phyloP scores from a whole-genome alignment of 2,329 filamentous ascomycete genomes.

The Cucurbitaria berberidis region DNA sequence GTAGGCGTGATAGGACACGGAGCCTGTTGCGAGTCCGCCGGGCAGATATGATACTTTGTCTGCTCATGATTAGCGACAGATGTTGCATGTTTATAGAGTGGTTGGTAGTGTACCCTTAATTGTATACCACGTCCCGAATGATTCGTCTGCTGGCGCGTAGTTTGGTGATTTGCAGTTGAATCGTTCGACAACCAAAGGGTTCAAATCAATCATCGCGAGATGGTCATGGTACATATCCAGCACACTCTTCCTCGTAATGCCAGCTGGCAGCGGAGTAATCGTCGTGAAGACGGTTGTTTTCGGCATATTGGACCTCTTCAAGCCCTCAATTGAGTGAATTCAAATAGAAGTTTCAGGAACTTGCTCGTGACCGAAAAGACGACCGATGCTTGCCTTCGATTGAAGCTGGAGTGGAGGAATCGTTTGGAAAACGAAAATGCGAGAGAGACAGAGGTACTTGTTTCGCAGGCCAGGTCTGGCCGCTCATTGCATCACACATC shows the following conservation, averaged over 20 bases:
- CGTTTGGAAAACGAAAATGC: constrained; percentile 26
- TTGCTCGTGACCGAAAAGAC: constrained; percentile 4
- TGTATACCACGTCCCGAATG: constrained; percentile 74
- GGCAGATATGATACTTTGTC: constrained; percentile 80
- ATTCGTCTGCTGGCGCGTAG: constrained; percentile 73
- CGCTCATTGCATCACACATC: constrained; percentile 18
- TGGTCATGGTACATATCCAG: constrained; percentile 79
- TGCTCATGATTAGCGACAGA: constrained; percentile 10
- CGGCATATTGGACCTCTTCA: constrained; percentile 60
- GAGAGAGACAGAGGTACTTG: constrained; percentile 32
- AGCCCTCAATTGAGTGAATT: background rate
- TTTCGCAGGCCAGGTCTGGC: constrained; percentile 30
- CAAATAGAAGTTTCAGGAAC: constrained; percentile 11
- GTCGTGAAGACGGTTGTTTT: constrained; percentile 76
- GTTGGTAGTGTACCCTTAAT: constrained; percentile 44
- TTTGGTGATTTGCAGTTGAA: constrained; percentile 70
- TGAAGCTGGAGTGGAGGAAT: constrained; percentile 16
- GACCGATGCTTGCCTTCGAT: constrained; percentile 11
- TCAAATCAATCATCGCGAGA: constrained; percentile 83
- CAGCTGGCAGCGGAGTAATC: constrained; percentile 75
- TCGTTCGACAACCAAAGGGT: constrained; percentile 78
- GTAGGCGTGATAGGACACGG: constrained; percentile 78
- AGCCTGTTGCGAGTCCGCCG: constrained; percentile 66
- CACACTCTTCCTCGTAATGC: constrained; percentile 72
- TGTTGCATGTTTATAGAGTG: background rate